These are phyloP conservation scores for Paramecium pentaurelia DNA, from an alignment of 73 alveolate genomes.

Conservation along the genomic window DNA sequence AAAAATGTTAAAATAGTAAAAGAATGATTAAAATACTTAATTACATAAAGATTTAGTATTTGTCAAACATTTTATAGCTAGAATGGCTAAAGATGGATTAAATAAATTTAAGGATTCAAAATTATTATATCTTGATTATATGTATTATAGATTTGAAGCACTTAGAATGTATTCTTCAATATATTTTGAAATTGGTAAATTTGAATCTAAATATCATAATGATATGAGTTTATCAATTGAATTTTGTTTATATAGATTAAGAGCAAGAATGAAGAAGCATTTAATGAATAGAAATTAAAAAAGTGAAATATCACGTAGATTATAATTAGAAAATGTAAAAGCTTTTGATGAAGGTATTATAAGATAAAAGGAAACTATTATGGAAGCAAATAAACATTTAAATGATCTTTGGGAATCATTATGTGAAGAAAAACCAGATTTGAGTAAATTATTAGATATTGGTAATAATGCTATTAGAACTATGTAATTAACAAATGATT, in stretches of 20 bases:
- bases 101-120: slow-evolving; percentile 52
- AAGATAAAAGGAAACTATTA: not conserved
- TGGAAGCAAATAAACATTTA: slow-evolving; percentile 8
- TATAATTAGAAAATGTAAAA: slow-evolving; percentile 41
- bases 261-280: slow-evolving; percentile 7
- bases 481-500: slow-evolving; percentile 16
- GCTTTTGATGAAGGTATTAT: slow-evolving; percentile 51
- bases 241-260: slow-evolving; percentile 48
- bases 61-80: slow-evolving; percentile 54
- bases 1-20: not conserved
- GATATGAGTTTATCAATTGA: slow-evolving; percentile 38
- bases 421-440: slow-evolving; percentile 48
- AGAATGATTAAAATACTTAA: slow-evolving; percentile 24
- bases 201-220: slow-evolving; percentile 49
- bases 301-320: slow-evolving; percentile 30
- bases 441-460: slow-evolving; percentile 37
- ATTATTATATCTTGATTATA: slow-evolving; percentile 36
- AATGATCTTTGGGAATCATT: slow-evolving; percentile 44
- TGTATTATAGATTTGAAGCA: slow-evolving; percentile 56
- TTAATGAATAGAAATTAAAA: slow-evolving; percentile 29
- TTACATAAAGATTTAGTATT: slow-evolving; percentile 49
- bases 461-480: slow-evolving; percentile 16
- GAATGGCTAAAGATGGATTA: slow-evolving; percentile 55
- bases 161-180: slow-evolving; percentile 49
- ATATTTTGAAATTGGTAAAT: not conserved